These are phyloP conservation scores for Capsella bursapastoris DNA, from an alignment of 345 rosid genomes.

Conservation along the genomic window DNA sequence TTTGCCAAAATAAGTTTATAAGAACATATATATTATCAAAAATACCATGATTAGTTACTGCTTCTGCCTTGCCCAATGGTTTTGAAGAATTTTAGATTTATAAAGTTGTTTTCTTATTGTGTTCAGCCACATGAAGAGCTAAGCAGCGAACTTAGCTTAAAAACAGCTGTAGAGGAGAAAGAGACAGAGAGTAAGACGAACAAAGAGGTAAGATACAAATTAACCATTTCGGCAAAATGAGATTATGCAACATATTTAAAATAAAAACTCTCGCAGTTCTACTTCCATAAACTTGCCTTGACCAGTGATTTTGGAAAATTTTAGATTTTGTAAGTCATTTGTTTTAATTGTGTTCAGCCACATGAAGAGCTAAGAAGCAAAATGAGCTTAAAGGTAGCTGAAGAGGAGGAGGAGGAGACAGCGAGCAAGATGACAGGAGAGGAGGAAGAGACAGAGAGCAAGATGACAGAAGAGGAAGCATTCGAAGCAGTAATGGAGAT, in stretches of 20 bases:
- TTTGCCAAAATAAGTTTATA: not conserved
- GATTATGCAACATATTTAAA: not conserved
- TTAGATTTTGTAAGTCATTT: not conserved
- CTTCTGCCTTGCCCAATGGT: constrained; percentile 17
- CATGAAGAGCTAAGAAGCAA: constrained; percentile 29
- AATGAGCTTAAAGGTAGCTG: constrained; percentile 9
- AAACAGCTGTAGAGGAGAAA: constrained; percentile 21
- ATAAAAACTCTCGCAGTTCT: not conserved
- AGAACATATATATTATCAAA: not conserved
- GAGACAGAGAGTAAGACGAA: constrained; percentile 44
- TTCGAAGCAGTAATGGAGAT: constrained; percentile 72
- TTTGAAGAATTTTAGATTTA: not conserved
- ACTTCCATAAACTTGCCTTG: not conserved
- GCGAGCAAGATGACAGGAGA: constrained; percentile 44
- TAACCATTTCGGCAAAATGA: not conserved
- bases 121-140: constrained; percentile 33
- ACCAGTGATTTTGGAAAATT: constrained; percentile 9
- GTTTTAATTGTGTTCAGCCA: constrained; percentile 21
- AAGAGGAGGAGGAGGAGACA: constrained; percentile 23
- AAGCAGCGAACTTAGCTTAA: constrained; percentile 13
- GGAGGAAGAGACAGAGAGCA: constrained; percentile 42
- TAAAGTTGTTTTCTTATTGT: constrained; percentile 10
- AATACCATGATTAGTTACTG: not conserved
- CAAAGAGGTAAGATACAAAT: constrained; percentile 32
- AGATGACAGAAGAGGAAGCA: constrained; percentile 42